Base-by-base conservation (phyloP, 306 rosid species). In the Lathyrus aphaca region DNA sequence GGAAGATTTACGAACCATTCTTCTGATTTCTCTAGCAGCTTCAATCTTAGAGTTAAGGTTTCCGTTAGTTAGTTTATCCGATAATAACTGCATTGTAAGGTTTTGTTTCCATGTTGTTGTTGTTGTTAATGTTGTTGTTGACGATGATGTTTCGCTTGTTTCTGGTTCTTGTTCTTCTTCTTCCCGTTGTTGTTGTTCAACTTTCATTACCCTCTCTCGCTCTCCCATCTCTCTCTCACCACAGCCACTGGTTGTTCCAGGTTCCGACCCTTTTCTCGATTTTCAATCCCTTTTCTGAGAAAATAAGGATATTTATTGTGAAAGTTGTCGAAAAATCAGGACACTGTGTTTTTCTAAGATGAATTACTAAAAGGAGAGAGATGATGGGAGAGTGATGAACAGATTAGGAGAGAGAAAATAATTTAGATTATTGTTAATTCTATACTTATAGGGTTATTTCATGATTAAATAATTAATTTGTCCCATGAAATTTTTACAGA, bases 11-110 rank as follows among this genome's bases (percentile, higher is more conserved):
- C 97, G 77, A 40, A 90, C 91, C 23, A 91, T 79, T 73, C 77
- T 89, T 39, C 97, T 80, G 64, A 91, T 87, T 68, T 87, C 96
- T 58, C 89, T 87, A n/a, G 97, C 96, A 11, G 96, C 96, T 56
- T 88, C 88, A 70, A 91, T 89, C 75, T 89, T 86, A 66, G 87
- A 71, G 19, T 62, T 76, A 16, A 91, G 86, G 80, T 82, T 89
- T 39, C 94, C 93, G 55, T 85, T 79, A 59, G 77, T 71, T 16
- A 91, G 91, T 77, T 78, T 91, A 18, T 87, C 86, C 10, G 96
- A 86, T 43, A 91, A 68, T 21, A 23, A 21, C 59, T 91, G 86
- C 8, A 72, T 75, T 43, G 85, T 72, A 5, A 73, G 86, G 57
- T 68, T 66, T n/a, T 87, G 88, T 74, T 82, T 84, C 82, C 88